Percentiles rank a stretch among this genome's conserved stretches.
Conservation (phyloP, 2,329 filamentous ascomycete species). For the Colletotrichum tamarilloi region DNA sequence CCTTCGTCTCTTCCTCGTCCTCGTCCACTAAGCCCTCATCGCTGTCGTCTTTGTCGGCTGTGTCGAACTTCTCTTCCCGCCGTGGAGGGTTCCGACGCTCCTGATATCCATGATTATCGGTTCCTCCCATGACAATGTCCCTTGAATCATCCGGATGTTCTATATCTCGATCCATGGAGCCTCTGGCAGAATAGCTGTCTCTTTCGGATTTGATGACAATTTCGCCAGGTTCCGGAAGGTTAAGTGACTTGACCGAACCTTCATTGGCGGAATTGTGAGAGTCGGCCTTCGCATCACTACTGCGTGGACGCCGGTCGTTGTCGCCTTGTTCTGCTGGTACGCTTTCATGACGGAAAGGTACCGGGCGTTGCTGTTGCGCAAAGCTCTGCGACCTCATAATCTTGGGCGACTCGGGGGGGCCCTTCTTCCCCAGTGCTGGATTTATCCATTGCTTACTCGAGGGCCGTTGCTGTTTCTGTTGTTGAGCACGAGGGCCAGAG, state of each 20-base stretch:
- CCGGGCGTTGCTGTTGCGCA: slow-evolving; percentile 53
- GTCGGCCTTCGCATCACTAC: slow-evolving; percentile 64
- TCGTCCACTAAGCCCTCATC: slow-evolving; percentile 35
- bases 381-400: slow-evolving; percentile 62
- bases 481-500: slow-evolving; percentile 64
- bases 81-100: slow-evolving; percentile 10
- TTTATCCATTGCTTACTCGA: slow-evolving; percentile 72
- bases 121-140: slow-evolving; percentile 29
- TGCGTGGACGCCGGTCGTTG: slow-evolving; percentile 59
- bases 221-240: slow-evolving; percentile 60
- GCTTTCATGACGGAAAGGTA: slow-evolving; percentile 50
- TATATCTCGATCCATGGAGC: slow-evolving; percentile 33
- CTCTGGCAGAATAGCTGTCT: slow-evolving; percentile 48
- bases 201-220: slow-evolving; percentile 54
- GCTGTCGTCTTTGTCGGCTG: slow-evolving; percentile 6
- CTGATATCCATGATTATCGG: slow-evolving; percentile 12
- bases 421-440: slow-evolving; percentile 59
- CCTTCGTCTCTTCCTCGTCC: slow-evolving; percentile 29
- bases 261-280: slow-evolving; percentile 46
- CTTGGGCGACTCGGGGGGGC: slow-evolving; percentile 64
- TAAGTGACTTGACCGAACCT: slow-evolving; percentile 50
- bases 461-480: slow-evolving; percentile 56
- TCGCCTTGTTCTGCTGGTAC: slow-evolving; percentile 51
- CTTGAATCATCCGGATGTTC: slow-evolving; percentile 18
- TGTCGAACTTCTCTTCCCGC: slow-evolving; percentile 7